These are phyloP conservation scores for Hypoxylon lenormandii DNA, from an alignment of 495 filamentous ascomycete species.

Conservation along the genomic window DNA sequence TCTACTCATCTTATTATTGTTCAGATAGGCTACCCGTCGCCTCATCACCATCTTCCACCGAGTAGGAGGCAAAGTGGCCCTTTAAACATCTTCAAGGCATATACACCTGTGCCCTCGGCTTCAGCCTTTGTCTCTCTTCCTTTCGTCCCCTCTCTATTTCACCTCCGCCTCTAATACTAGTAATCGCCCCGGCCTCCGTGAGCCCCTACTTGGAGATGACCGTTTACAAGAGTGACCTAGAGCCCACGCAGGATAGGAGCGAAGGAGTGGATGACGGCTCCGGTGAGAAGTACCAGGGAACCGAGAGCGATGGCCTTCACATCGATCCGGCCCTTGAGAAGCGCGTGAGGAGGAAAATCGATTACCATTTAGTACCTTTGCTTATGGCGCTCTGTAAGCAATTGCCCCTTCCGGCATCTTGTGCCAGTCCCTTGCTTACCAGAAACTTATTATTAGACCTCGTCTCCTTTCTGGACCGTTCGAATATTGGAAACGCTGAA, in stretches of 20 bases:
- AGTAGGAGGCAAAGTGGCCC: no score
- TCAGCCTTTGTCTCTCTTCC: no score
- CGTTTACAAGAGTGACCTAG: slow-evolving; percentile 18
- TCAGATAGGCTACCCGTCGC: no score
- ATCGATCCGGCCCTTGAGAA: slow-evolving; percentile 69
- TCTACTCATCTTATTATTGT: no score
- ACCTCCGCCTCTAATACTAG: no score
- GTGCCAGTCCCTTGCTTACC: slow-evolving; percentile 10
- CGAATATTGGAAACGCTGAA: slow-evolving; percentile 76
- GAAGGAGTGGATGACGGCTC: slow-evolving; percentile 7
- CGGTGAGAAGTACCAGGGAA: slow-evolving; percentile 22
- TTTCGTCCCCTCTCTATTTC: no score
- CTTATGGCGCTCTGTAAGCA: slow-evolving; percentile 39
- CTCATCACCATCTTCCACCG: no score
- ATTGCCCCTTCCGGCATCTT: not conserved
- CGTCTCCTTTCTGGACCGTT: slow-evolving; percentile 74
- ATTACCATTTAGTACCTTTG: slow-evolving; percentile 52
- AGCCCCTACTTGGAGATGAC: slow-evolving; percentile 14
- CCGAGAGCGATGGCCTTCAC: slow-evolving; percentile 14
- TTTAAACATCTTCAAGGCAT: no score
- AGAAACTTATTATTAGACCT: slow-evolving; percentile 60
- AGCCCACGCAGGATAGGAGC: slow-evolving; percentile 24
- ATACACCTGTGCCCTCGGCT: no score
- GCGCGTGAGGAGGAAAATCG: slow-evolving; percentile 70
- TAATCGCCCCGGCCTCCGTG: no score